Base-by-base conservation (phyloP, 805 yeast species). In the Debaryomyces prosopidis region DNA sequence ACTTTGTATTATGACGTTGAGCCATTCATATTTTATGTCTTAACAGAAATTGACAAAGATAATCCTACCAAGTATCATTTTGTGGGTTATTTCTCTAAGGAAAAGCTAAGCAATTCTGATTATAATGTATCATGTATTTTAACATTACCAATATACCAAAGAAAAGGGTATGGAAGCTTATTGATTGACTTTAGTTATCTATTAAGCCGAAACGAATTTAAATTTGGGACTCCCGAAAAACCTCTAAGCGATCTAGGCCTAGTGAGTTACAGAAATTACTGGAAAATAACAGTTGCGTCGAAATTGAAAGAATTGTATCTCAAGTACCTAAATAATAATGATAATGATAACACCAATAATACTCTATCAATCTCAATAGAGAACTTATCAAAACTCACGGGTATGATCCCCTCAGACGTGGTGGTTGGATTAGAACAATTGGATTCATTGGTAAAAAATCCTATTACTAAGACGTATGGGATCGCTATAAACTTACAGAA, bases 31-130 rank as follows among this genome's bases (percentile, higher is more conserved):
- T 94, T 94, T 60, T 94, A 92, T 65, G 82, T 91, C 1, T 65
- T 94, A 37, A 87, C 92, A 4, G 94, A 87, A 52, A 71, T 77
- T 36, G 87, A 83, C 55, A 71, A 55, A 18, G 42, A 46, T 16
- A 66, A 69, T 54, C 60, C 69, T 19, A 55, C 65, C 3, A 56
- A 55, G 14, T 85, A 85, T 59, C 90, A 88, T 58, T 87, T 94
- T 66, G 91, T 91, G 32, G 99, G 99, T 0, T 94, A 94, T 63
- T 94, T 94, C 60, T 87, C 96, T 18, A 94, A 94, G 57, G 97
- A 91, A 57, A 84, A 84, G 54, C 70, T 86, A 48, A 85, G 84
- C 51, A 77, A 83, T 26, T 81, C 92, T 0, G 84, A 80, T 52
- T 89, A 87, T 61, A 92, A 92, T 57, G 82, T 94, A 18, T 85